These are phyloP conservation scores for Blumeriella jaapii DNA, from an alignment of 2,329 filamentous ascomycete species.

Conservation along the genomic window DNA sequence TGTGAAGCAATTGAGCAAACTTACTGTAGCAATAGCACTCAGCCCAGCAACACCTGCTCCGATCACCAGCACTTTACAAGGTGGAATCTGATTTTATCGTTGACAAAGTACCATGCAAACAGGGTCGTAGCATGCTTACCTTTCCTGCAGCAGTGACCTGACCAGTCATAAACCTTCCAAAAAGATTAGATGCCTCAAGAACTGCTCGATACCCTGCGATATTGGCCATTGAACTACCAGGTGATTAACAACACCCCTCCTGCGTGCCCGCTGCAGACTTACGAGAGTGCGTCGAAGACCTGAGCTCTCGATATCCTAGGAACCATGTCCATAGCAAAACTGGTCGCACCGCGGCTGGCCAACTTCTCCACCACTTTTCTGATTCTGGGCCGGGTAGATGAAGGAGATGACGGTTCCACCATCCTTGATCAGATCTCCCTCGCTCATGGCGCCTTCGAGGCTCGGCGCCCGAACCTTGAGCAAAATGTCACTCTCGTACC, in stretches of 20 bases:
- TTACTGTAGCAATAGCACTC: slow-evolving; percentile 70
- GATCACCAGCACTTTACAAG: slow-evolving; percentile 82
- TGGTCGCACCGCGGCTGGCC: slow-evolving; percentile 57
- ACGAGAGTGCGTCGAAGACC: slow-evolving; percentile 64
- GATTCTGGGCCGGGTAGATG: slow-evolving; percentile 73
- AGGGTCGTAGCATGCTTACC: slow-evolving; percentile 13
- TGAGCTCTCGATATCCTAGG: slow-evolving; percentile 83
- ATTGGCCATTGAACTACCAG: slow-evolving; percentile 73
- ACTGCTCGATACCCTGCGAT: slow-evolving; percentile 92
- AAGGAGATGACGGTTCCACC: slow-evolving; percentile 72
- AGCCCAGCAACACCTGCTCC: slow-evolving; percentile 82
- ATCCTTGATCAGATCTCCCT: slow-evolving; percentile 55
- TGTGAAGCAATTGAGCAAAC: slow-evolving; percentile 12
- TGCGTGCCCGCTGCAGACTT: not conserved
- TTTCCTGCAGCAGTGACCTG: slow-evolving; percentile 73
- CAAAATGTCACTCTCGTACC: slow-evolving; percentile 64
- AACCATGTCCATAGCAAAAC: slow-evolving; percentile 89
- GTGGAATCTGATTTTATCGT: slow-evolving; percentile 55
- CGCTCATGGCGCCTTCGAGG: slow-evolving; percentile 42
- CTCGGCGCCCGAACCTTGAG: slow-evolving; percentile 74
- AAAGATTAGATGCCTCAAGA: slow-evolving; percentile 78
- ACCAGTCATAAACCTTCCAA: slow-evolving; percentile 78
- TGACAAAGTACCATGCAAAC: slow-evolving; percentile 6
- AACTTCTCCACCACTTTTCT: slow-evolving; percentile 61
- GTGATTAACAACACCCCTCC: slow-evolving; percentile 8